phyloP scores from a whole-genome alignment of 2,329 filamentous ascomycete species.

The Fusarium sp. region DNA sequence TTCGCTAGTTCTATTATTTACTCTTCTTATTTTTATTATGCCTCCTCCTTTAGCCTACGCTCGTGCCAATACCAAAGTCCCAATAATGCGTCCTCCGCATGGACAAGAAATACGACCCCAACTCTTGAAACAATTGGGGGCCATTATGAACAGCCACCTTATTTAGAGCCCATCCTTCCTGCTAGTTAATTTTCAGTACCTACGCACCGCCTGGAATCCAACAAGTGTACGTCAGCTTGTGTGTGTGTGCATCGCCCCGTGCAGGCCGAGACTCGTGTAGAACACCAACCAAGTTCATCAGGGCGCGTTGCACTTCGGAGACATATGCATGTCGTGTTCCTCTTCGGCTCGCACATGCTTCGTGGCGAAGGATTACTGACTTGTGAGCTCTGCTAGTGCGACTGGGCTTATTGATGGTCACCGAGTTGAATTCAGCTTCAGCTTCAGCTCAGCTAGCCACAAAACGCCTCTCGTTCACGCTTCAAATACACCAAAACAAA shows the following conservation, averaged over 20 bases:
- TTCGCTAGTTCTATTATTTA: not conserved
- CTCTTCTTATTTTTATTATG: not conserved
- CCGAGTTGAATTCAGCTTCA: not conserved
- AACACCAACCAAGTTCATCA: not conserved
- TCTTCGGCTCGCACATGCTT: not conserved
- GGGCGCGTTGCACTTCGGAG: not conserved
- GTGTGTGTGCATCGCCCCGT: not conserved
- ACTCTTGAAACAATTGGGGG: not conserved
- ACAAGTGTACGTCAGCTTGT: not conserved
- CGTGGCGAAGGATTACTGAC: not conserved
- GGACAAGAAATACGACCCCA: constrained; percentile 6
- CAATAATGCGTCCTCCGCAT: constrained; percentile 18
- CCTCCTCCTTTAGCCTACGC: not conserved
- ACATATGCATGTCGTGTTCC: not conserved
- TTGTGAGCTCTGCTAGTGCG: not conserved
- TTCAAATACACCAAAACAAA: not conserved
- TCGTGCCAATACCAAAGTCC: constrained; percentile 4
- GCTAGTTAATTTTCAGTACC: not conserved
- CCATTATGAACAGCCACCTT: constrained; percentile 11
- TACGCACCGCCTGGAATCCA: not conserved
- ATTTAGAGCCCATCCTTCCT: constrained; percentile 4
- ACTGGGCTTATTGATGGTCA: not conserved
- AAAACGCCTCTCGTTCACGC: not conserved
- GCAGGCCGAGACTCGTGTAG: not conserved
- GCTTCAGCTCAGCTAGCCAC: not conserved